Percentiles rank a stretch among this genome's conserved stretches.
phyloP scores from a whole-genome alignment of 2,329 filamentous ascomycete species.

The Aspergillus nomiae region DNA sequence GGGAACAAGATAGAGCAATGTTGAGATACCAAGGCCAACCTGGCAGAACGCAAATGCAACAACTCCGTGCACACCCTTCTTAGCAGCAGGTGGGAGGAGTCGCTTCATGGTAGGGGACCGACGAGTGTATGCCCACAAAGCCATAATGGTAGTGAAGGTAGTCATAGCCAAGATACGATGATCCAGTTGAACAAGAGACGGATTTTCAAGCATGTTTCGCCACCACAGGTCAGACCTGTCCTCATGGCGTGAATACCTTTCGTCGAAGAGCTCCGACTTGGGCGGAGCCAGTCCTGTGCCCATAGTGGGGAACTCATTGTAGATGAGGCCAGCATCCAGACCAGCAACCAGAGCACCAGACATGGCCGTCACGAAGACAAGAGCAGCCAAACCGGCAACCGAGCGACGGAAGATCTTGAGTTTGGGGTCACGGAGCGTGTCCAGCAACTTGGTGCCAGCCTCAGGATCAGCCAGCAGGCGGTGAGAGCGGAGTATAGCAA shows the following conservation, averaged over 20 bases:
- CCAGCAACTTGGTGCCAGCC: conserved; percentile 61
- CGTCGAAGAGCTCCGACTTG: conserved; percentile 77
- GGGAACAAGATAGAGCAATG: conserved; percentile 91
- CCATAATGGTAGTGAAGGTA: conserved; percentile 79
- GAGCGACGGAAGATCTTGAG: conserved; percentile 73
- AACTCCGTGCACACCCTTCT: conserved; percentile 73
- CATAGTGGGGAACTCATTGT: conserved; percentile 99
- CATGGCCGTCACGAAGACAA: conserved; percentile 89
- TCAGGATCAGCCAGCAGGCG: conserved; percentile 69
- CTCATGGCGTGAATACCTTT: conserved; percentile 77
- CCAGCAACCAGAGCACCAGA: conserved; percentile 93
- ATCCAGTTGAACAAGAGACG: conserved; percentile 90
- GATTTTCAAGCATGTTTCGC: conserved; percentile 98
- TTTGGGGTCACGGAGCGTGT: conserved; percentile 65
- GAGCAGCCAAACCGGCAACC: conserved; percentile 67
- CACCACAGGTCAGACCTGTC: conserved; percentile 87
- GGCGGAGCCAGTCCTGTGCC: conserved; percentile 81
- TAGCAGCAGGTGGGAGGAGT: conserved; percentile 57
- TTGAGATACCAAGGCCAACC: conserved; percentile 83
- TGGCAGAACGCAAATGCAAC: conserved; percentile 82
- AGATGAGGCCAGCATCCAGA: conserved; percentile 93
- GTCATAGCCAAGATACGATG: conserved; percentile 90
- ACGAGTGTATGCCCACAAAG: conserved; percentile 78
- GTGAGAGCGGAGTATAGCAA: conserved; percentile 78
- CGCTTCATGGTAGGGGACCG: conserved; percentile 65